phyloP scores from a whole-genome alignment of 306 rosid species.

The Spatholobus suberectus region DNA sequence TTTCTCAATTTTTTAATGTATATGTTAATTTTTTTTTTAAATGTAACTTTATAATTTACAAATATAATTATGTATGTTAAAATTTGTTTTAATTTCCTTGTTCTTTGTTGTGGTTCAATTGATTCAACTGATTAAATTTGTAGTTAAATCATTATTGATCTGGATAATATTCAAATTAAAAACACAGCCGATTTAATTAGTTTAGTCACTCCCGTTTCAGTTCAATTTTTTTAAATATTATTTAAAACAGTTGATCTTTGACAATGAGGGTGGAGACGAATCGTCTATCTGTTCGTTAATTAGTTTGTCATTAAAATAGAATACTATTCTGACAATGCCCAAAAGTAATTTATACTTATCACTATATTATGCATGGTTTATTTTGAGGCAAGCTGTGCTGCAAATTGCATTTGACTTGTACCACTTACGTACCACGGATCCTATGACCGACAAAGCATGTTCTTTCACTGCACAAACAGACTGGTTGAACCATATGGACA shows the following conservation, averaged over 20 bases:
- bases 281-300: neutral
- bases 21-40: neutral
- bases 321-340: neutral
- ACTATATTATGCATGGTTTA: neutral
- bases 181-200: neutral
- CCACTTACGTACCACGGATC: constrained; percentile 53
- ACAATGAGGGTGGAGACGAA: neutral
- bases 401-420: constrained; percentile 32
- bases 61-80: neutral
- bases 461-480: constrained; percentile 26
- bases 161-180: neutral
- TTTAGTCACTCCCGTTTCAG: neutral
- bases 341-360: neutral
- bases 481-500: neutral
- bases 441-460: constrained; percentile 29
- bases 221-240: neutral
- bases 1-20: neutral
- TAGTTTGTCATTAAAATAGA: constrained; percentile 4
- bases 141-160: neutral
- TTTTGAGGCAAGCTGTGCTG: neutral
- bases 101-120: neutral
- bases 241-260: neutral
- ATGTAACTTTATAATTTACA: neutral
- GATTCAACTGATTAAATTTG: neutral
- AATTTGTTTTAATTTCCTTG: neutral